These are phyloP conservation scores for Mortierella sp. DNA, from an alignment of 371 early-diverging fungal species.

Conservation along the genomic window DNA sequence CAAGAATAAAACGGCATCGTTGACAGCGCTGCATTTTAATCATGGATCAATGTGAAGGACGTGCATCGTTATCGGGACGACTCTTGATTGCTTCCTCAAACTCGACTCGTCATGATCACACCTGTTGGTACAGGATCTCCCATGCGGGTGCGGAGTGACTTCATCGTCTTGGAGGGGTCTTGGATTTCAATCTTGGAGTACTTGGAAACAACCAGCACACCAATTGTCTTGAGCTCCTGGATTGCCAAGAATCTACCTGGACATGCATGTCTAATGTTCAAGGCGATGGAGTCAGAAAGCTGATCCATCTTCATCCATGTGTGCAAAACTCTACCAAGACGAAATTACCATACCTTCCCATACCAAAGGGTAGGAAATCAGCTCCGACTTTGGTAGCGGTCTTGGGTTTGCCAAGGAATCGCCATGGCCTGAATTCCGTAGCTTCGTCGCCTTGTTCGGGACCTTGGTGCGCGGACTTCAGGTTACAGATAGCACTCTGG, in stretches of 20 bases:
- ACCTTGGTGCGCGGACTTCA: conserved; percentile 27
- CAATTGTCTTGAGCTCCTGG: conserved; percentile 41
- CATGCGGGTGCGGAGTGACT: no score
- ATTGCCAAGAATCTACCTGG: conserved; percentile 55
- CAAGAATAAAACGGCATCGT: neutral
- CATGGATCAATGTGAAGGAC: no score
- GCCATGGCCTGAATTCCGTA: conserved; percentile 56
- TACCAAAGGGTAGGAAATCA: conserved; percentile 61
- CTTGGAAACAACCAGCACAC: conserved; percentile 18
- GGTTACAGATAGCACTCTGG: conserved; percentile 23
- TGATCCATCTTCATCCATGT: no score
- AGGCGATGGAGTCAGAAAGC: neutral
- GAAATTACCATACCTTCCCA: conserved; percentile 56
- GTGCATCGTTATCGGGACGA: no score
- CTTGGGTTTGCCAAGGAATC: conserved; percentile 57
- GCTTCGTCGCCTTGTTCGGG: conserved; percentile 33
- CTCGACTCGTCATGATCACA: no score
- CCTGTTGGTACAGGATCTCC: no score
- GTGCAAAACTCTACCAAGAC: no score
- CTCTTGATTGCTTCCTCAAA: no score
- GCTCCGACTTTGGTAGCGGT: conserved; percentile 51
- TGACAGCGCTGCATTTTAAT: neutral
- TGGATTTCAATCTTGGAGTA: conserved; percentile 46
- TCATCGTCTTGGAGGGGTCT: conserved; percentile 20
- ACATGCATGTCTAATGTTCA: conserved; percentile 49